A percentile compares a stretch with the other conserved stretches of the same genome.
Conservation (phyloP, 2,329 filamentous ascomycete species). For the Colletotrichum sp. region DNA sequence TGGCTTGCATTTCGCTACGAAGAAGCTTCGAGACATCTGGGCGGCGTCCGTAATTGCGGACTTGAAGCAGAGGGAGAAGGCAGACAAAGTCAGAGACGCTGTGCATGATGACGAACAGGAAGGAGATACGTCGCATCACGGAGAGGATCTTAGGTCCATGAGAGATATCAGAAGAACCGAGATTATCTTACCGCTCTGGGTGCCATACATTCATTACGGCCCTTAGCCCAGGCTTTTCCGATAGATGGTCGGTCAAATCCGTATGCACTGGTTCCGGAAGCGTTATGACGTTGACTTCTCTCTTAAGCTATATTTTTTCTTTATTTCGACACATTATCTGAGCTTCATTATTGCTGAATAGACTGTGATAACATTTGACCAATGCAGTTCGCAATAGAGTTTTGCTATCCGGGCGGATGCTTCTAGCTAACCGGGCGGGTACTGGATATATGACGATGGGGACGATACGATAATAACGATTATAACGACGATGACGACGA, state of each 20-base stretch:
- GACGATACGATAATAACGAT: too few relatives aligned
- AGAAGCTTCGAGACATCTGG: background rate
- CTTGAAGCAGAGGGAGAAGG: background rate
- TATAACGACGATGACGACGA: too few relatives aligned
- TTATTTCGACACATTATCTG: too few relatives aligned
- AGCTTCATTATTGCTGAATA: too few relatives aligned
- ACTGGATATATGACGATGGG: too few relatives aligned
- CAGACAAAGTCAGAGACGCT: background rate
- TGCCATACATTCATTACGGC: background rate
- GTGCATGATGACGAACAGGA: background rate
- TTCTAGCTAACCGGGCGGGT: too few relatives aligned
- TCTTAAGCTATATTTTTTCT: too few relatives aligned
- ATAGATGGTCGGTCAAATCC: background rate
- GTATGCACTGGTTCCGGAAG: background rate
- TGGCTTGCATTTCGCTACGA: constrained; percentile 6
- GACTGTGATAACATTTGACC: too few relatives aligned
- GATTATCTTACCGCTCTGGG: background rate
- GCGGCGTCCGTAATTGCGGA: background rate
- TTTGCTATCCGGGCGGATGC: too few relatives aligned
- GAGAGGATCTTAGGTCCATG: background rate
- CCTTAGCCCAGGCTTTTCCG: accelerated
- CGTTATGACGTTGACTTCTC: background rate
- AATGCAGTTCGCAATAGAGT: too few relatives aligned
- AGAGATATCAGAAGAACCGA: background rate
- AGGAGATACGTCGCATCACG: background rate